phyloP scores from a whole-genome alignment of 441 rosid genomes.

The Erodium moschatum region DNA sequence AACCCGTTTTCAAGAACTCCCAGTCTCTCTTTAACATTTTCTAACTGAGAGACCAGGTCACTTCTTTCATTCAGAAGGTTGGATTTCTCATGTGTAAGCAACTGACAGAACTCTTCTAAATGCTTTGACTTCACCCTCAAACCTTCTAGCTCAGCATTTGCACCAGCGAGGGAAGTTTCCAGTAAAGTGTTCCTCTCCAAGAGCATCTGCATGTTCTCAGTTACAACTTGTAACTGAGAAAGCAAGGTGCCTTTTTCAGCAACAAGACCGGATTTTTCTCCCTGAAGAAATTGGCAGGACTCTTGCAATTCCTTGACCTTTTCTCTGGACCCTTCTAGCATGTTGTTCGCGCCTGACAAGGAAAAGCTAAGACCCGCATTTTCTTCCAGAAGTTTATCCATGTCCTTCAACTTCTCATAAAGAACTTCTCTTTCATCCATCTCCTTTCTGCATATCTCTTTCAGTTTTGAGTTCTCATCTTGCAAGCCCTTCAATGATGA shows the following conservation, averaged over 20 bases:
- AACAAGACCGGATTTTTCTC: conserved; percentile 44
- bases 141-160: conserved; percentile 54
- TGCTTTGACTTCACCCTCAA: conserved; percentile 50
- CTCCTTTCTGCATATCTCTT: conserved; percentile 31
- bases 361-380: conserved; percentile 47
- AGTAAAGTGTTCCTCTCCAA: conserved; percentile 45
- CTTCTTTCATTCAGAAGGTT: conserved; percentile 43
- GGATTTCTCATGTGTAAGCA: conserved; percentile 51
- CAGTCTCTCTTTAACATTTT: conserved; percentile 46
- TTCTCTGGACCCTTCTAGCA: conserved; percentile 40
- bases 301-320: conserved; percentile 42
- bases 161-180: conserved; percentile 46
- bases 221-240: conserved; percentile 73
- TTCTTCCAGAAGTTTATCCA: conserved; percentile 38
- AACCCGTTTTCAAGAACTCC: conserved; percentile 60
- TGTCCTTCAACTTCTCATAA: conserved; percentile 35
- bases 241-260: conserved; percentile 51
- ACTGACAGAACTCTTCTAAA: conserved; percentile 51
- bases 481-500: conserved; percentile 48
- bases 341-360: conserved; percentile 41
- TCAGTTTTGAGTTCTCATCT: conserved; percentile 44
- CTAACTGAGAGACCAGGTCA: conserved; percentile 37
- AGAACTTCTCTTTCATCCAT: conserved; percentile 36
- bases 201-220: conserved; percentile 55
- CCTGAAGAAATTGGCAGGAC: conserved; percentile 50